Evolutionary conservation across 2,329 filamentous ascomycete genomes (phyloP).

Genomic region (Beauveria sp.): DNA sequence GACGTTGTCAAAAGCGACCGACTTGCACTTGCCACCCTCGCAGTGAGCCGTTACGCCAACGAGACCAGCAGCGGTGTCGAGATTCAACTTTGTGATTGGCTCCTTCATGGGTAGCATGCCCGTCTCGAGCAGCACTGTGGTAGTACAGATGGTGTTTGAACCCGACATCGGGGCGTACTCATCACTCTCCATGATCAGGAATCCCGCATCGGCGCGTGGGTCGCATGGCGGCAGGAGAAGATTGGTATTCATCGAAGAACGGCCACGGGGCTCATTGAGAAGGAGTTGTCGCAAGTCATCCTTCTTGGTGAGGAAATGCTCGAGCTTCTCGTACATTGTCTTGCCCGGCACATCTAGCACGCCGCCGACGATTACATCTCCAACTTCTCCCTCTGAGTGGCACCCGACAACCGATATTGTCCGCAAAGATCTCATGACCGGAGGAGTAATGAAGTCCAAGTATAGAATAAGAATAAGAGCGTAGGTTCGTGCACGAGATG

Average conservation of each 20-base stretch:
- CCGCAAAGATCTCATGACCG: conserved; percentile 11
- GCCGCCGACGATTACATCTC: conserved; percentile 41
- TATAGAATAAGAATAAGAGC: too few species aligned
- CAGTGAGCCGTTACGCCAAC: conserved; percentile 34
- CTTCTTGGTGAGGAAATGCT: conserved; percentile 31
- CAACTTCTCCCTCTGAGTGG: conserved; percentile 35
- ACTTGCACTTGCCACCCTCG: conserved; percentile 33
- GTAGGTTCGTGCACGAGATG: too few species aligned
- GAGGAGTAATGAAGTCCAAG: too few species aligned
- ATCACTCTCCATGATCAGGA: conserved; percentile 39
- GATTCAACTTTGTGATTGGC: conserved; percentile 29
- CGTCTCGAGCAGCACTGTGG: conserved; percentile 38
- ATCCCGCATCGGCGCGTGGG: conserved; percentile 34
- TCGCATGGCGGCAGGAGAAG: conserved; percentile 35
- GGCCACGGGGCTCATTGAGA: conserved; percentile 38
- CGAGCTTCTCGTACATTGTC: conserved; percentile 41
- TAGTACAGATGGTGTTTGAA: conserved; percentile 35
- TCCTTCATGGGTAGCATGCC: conserved; percentile 39
- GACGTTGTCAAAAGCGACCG: conserved; percentile 37
- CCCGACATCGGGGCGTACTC: conserved; percentile 35
- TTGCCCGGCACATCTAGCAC: conserved; percentile 34
- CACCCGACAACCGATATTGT: conserved; percentile 26
- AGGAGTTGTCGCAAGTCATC: conserved; percentile 34
- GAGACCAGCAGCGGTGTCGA: conserved; percentile 39
- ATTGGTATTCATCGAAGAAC: conserved; percentile 32